Evolutionary conservation across 768 basidiomycete species (phyloP).

Genomic region (Tricholomella constricta): DNA sequence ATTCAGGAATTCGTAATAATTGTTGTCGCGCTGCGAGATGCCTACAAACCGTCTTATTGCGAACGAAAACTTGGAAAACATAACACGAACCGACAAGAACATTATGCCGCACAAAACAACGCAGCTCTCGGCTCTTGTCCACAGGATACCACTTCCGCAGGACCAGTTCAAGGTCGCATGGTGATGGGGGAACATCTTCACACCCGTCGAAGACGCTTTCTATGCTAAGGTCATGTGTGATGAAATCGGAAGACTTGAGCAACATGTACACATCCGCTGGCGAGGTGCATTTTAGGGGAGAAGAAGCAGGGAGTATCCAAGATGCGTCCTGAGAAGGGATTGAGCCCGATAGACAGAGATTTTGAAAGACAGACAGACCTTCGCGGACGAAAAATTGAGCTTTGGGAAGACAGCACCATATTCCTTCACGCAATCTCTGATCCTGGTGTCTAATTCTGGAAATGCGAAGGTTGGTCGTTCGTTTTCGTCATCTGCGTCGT

Average conservation of each 20-base stretch:
- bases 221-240: conserved; percentile 71
- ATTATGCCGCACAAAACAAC: conserved; percentile 85
- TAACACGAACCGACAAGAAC: conserved; percentile 65
- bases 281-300: conserved; percentile 83
- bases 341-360: neutral
- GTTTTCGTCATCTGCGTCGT: conserved; percentile 36
- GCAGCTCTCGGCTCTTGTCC: conserved; percentile 80
- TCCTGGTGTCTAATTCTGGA: conserved; percentile 76
- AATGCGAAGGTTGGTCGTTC: conserved; percentile 57
- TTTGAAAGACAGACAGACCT: conserved; percentile 42
- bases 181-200: conserved; percentile 12
- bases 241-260: conserved; percentile 91
- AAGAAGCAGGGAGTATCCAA: conserved; percentile 84
- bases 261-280: conserved; percentile 91
- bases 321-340: conserved; percentile 70
- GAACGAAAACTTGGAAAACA: neutral
- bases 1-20: conserved; percentile 86
- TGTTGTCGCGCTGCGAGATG: conserved; percentile 85
- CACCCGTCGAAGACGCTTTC: conserved; percentile 72
- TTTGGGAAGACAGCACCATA: conserved; percentile 94
- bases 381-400: conserved; percentile 94
- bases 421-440: conserved; percentile 60
- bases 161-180: conserved; percentile 79
- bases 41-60: conserved; percentile 40
- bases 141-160: conserved; percentile 90